phyloP scores from a whole-genome alignment of 371 early-diverging fungal genomes.

The Mucor saturninus region DNA sequence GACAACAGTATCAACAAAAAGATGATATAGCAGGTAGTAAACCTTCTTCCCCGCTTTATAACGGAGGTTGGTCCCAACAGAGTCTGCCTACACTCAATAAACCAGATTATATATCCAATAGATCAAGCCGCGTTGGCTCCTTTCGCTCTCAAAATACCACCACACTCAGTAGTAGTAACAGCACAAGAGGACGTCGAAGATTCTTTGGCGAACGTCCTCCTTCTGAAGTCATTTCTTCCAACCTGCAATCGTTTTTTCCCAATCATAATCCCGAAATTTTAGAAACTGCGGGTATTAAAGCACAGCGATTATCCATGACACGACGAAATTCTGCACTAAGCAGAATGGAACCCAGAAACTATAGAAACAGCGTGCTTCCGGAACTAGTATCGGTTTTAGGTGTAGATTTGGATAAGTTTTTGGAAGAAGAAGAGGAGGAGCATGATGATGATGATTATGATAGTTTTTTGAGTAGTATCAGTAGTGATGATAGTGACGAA shows the following conservation, averaged over 20 bases:
- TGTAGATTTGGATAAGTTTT: slow-evolving; percentile 51
- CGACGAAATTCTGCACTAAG: slow-evolving; percentile 35
- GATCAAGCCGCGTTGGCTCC: slow-evolving; percentile 18
- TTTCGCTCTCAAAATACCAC: slow-evolving; percentile 28
- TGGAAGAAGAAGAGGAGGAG: slow-evolving; percentile 55
- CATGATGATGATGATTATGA: slow-evolving; percentile 26
- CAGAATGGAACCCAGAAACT: slow-evolving; percentile 28
- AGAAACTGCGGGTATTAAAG: slow-evolving; percentile 59
- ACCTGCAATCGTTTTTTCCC: slow-evolving; percentile 91
- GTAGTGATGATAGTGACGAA: slow-evolving; percentile 11
- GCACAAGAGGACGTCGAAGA: slow-evolving; percentile 21
- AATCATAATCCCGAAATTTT: slow-evolving; percentile 55
- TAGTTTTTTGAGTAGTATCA: slow-evolving; percentile 2
- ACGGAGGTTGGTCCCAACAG: not conserved
- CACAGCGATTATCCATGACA: slow-evolving; percentile 51
- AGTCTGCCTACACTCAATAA: not conserved
- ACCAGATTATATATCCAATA: slow-evolving; percentile 8
- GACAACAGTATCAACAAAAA: slow-evolving; percentile 12
- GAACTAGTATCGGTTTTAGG: slow-evolving; percentile 54
- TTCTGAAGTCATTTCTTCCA: slow-evolving; percentile 85
- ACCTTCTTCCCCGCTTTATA: slow-evolving; percentile 5
- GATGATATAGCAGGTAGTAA: not conserved
- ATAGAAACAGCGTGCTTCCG: slow-evolving; percentile 54
- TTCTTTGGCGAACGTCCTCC: slow-evolving; percentile 96
- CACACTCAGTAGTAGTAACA: not conserved